A percentile compares a stretch with the other conserved stretches of the same genome.
Evolutionary conservation across 2,329 filamentous ascomycete genomes (phyloP).

Genomic region (Diplodia mutila): DNA sequence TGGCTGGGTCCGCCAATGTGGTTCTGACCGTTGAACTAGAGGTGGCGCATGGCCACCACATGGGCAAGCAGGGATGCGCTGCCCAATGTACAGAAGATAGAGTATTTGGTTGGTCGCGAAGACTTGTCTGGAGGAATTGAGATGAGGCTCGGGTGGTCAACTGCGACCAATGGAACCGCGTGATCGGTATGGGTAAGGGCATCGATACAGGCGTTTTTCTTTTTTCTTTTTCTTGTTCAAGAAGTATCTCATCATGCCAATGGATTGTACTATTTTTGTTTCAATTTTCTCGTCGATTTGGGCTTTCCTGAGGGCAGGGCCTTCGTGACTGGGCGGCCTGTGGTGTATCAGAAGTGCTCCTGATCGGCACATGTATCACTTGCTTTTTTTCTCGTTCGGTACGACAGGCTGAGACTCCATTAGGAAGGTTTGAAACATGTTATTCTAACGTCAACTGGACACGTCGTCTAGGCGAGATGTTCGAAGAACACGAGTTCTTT

Average conservation of each 20-base stretch:
- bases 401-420: neutral
- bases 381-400: neutral
- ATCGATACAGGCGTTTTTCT: constrained; percentile 4
- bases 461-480: neutral
- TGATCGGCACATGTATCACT: neutral
- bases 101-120: neutral
- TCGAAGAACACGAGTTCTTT: neutral
- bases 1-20: neutral
- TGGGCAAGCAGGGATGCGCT: neutral
- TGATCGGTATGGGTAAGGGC: neutral
- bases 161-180: neutral
- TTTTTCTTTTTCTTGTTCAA: neutral
- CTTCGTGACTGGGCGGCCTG: neutral
- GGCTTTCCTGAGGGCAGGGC: neutral
- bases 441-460: constrained; percentile 12
- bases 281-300: neutral
- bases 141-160: too few species aligned
- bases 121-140: neutral
- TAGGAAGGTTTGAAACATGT: constrained; percentile 10
- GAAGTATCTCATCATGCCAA: neutral
- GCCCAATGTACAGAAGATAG: constrained; percentile 19
- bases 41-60: neutral
- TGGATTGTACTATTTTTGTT: neutral
- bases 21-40: neutral
- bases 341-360: neutral